phyloP scores from a whole-genome alignment of 768 basidiomycete genomes.

The Boletus rubropictus region DNA sequence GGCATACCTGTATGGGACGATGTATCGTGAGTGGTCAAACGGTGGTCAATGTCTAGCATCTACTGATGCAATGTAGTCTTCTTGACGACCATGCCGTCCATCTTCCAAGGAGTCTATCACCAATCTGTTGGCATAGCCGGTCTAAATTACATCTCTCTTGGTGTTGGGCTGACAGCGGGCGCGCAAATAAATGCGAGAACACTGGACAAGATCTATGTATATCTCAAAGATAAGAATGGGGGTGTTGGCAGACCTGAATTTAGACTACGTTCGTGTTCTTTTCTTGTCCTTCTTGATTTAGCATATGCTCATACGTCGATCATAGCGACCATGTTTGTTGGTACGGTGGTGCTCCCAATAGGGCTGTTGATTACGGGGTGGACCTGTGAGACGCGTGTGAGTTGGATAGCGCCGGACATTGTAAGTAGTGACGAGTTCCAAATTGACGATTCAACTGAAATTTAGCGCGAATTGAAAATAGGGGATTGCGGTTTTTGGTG shows the following conservation, averaged over 20 bases:
- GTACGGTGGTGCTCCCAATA: slow-evolving; percentile 53
- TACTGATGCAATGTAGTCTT: slow-evolving; percentile 43
- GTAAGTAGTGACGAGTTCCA: slow-evolving; percentile 31
- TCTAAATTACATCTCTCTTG: slow-evolving; percentile 67
- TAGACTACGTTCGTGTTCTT: slow-evolving; percentile 37
- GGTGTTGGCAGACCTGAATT: slow-evolving; percentile 53
- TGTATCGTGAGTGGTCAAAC: slow-evolving; percentile 43
- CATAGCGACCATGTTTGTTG: slow-evolving; percentile 54
- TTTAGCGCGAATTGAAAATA: slow-evolving; percentile 21
- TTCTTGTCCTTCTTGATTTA: background rate
- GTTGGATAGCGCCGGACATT: slow-evolving; percentile 70
- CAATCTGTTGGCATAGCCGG: slow-evolving; percentile 55
- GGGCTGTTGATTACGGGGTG: slow-evolving; percentile 71
- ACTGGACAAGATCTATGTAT: slow-evolving; percentile 51
- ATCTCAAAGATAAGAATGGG: slow-evolving; percentile 46
- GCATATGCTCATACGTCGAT: slow-evolving; percentile 2
- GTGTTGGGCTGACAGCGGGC: slow-evolving; percentile 49
- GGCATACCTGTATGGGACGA: slow-evolving; percentile 60
- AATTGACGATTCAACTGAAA: background rate
- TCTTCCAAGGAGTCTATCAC: slow-evolving; percentile 51
- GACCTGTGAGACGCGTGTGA: slow-evolving; percentile 49
- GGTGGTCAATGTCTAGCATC: background rate
- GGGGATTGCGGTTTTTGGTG: slow-evolving; percentile 55
- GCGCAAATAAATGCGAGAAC: slow-evolving; percentile 50
- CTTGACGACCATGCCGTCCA: slow-evolving; percentile 56